Conservation (phyloP, 2,329 filamentous ascomycete species). For the Fonsecaea erecta region DNA sequence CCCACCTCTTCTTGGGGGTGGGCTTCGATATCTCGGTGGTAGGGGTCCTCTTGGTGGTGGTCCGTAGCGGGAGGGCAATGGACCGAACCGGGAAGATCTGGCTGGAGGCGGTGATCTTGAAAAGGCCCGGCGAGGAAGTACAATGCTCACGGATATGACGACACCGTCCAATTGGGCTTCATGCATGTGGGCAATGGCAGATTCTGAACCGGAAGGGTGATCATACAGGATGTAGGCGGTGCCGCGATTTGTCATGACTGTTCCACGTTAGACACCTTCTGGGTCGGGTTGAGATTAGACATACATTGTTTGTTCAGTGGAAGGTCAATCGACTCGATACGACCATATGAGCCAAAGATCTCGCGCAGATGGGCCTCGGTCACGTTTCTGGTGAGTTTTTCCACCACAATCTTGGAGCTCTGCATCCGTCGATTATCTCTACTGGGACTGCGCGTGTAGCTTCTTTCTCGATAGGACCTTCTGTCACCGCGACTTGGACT, state of each 20-base stretch:
- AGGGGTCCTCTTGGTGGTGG: constrained; percentile 38
- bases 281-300: constrained; percentile 39
- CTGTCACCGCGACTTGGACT: constrained; percentile 49
- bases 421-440: constrained; percentile 36
- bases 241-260: constrained; percentile 86
- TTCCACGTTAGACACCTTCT: constrained; percentile 21
- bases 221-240: constrained; percentile 90
- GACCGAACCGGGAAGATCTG: constrained; percentile 59
- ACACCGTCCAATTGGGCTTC: constrained; percentile 91
- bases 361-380: constrained; percentile 85
- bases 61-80: constrained; percentile 47
- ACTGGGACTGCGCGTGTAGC: constrained; percentile 44
- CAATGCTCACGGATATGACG: constrained; percentile 83
- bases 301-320: constrained; percentile 85
- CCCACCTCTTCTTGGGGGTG: constrained; percentile 44
- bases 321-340: constrained; percentile 83
- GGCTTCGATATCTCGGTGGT: constrained; percentile 43
- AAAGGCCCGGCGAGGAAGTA: constrained; percentile 80
- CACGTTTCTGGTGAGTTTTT: constrained; percentile 94
- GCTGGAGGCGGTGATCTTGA: constrained; percentile 77
- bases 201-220: constrained; percentile 77
- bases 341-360: constrained; percentile 88
- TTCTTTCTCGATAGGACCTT: constrained; percentile 45
- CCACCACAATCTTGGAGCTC: constrained; percentile 80
- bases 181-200: constrained; percentile 94